These are phyloP conservation scores for Cladosporium cucumerinum DNA, from an alignment of 2,329 filamentous ascomycete species.

Conservation along the genomic window DNA sequence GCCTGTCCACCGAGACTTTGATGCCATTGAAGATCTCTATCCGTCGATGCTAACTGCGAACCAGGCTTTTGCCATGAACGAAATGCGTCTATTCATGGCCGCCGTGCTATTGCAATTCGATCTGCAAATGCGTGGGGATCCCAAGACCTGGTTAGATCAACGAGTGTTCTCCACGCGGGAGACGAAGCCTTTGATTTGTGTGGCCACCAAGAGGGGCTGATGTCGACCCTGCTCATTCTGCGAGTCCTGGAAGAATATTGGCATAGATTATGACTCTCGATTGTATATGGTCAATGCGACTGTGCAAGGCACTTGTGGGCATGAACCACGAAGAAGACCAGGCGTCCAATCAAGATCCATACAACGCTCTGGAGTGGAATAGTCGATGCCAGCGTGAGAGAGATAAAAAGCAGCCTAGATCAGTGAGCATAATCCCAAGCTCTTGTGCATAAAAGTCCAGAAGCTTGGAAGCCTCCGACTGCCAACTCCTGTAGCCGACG, in stretches of 20 bases:
- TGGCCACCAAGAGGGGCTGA: neutral
- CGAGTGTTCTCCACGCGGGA: conserved; percentile 32
- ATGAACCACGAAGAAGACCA: neutral
- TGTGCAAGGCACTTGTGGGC: neutral
- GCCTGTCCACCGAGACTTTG: neutral
- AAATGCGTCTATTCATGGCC: conserved; percentile 38
- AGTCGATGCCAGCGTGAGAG: neutral
- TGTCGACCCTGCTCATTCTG: neutral
- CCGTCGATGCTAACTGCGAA: neutral
- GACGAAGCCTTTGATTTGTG: conserved; percentile 28
- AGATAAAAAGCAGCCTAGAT: neutral
- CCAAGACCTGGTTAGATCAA: conserved; percentile 31
- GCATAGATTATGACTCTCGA: neutral
- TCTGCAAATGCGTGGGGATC: conserved; percentile 27
- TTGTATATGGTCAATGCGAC: neutral
- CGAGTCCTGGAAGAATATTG: neutral
- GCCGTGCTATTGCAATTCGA: conserved; percentile 39
- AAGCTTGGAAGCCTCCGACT: neutral
- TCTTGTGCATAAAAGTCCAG: neutral
- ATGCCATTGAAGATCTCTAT: neutral
- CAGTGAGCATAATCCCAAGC: neutral
- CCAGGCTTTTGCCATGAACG: conserved; percentile 35
- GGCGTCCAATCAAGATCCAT: neutral
- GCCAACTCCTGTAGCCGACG: too few relatives aligned
- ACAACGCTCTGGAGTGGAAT: neutral